Evolutionary conservation across 305 asterid species (phyloP), one percentile per base, ranked within the genome.

Genomic region (Solanum chacoense): DNA sequence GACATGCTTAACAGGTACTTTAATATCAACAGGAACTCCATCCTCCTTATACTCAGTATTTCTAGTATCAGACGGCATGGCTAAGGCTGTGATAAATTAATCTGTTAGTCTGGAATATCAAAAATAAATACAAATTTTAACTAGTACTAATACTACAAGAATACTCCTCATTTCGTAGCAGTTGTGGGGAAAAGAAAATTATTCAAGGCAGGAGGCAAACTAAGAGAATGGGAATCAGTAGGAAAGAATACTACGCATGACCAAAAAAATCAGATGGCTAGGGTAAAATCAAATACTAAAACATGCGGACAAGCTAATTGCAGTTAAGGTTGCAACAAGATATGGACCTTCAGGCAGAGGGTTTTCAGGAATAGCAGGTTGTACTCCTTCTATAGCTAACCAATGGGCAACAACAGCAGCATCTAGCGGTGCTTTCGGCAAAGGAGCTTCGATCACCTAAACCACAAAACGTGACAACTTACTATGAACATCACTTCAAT

Each of bases 341-440:
- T 10, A 11, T 7, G 22, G 91, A 93, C 98, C 98, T 93, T 95
- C 98, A 88, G 94, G 94, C 38, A 96, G 98, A 81, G 98, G 98
- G 88, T 98, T 98, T 93, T 96, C 98, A 11, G 99, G 99, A 92
- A 98, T 95, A 50, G 98, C 94, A 50, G 99, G 99, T 89, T 98
- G 98, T 73, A 95, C 97, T 79, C 99, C 99, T 90, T 98, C 99
- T 78, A 98, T 91, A 69, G 99, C 98, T 89, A 96, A 91, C 99
- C 99, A 96, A 89, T 96, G 99, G 84, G 96, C 90, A 87, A 93
- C 92, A 88, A 98, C 93, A 11, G 98, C 93, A 29, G 98, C 90
- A 87, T 96, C 99, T 81, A 98, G 90, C 13, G 98, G 99, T 89
- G 98, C 98, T 93, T 92, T 96, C 3, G 99, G 98, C 87, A 95